phyloP scores from a whole-genome alignment of 306 rosid species.

The Begonia fuchsioides region DNA sequence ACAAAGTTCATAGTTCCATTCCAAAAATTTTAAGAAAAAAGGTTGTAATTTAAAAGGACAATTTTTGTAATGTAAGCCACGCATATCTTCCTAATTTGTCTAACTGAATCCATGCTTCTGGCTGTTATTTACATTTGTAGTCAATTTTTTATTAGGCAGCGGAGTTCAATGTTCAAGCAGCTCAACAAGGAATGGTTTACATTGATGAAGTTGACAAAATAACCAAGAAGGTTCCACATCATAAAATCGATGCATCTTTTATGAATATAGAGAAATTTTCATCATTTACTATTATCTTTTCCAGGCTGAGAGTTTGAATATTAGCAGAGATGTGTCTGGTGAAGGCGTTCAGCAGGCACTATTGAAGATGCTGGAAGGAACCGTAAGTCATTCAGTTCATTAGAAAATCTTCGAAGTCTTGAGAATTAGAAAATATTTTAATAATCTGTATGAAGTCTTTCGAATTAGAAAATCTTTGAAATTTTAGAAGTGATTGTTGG shows the following conservation, averaged over 20 bases:
- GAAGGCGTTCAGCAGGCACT: constrained; percentile 99
- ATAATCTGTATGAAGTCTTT: no score
- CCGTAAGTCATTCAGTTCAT: constrained; percentile 42
- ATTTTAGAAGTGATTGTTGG: no score
- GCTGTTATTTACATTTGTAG: no score
- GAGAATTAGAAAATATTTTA: no score
- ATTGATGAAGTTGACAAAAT: constrained; percentile 98
- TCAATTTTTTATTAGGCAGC: constrained; percentile 53
- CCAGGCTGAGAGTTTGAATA: constrained; percentile 87
- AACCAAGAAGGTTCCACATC: constrained; percentile 73
- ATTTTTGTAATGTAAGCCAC: no score
- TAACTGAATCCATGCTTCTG: no score
- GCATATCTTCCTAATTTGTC: no score
- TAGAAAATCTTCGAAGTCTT: background rate
- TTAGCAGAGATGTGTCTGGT: constrained; percentile 95
- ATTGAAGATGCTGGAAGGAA: constrained; percentile 97
- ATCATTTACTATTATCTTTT: constrained; percentile 8
- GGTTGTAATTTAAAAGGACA: no score
- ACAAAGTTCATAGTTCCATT: no score
- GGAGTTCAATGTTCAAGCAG: constrained; percentile 91
- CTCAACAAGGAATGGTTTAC: constrained; percentile 96
- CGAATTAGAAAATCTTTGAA: no score
- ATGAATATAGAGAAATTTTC: constrained; percentile 8
- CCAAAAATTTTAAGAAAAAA: no score
- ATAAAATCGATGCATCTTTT: constrained; percentile 2